Evolutionary conservation across 1,284 basidiomycete genomes (phyloP).

Genomic region (Heterobasidion irregulare): DNA sequence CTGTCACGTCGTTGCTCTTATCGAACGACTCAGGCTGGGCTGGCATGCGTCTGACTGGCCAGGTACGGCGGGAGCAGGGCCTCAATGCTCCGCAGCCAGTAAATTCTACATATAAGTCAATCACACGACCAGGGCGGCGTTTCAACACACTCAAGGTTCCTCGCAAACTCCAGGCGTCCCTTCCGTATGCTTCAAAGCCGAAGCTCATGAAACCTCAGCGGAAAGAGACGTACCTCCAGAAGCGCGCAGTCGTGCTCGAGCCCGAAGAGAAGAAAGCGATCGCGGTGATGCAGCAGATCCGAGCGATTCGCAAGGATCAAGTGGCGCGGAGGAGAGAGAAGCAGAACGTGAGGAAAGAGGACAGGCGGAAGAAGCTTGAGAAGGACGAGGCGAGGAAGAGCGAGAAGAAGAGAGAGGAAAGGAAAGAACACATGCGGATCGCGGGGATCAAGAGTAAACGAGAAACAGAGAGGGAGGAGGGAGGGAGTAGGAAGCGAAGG

Average conservation of each 20-base stretch:
- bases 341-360: slow-evolving; percentile 65
- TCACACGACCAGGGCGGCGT: slow-evolving; percentile 74
- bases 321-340: slow-evolving; percentile 72
- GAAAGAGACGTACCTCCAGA: slow-evolving; percentile 80
- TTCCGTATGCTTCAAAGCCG: slow-evolving; percentile 93
- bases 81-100: slow-evolving; percentile 77
- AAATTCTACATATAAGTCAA: slow-evolving; percentile 84
- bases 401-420: slow-evolving; percentile 74
- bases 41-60: slow-evolving; percentile 95
- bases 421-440: slow-evolving; percentile 69
- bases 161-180: slow-evolving; percentile 78
- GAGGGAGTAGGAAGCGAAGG: slow-evolving; percentile 42
- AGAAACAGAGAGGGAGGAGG: slow-evolving; percentile 49
- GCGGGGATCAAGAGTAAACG: slow-evolving; percentile 71
- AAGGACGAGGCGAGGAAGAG: slow-evolving; percentile 61
- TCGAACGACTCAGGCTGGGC: slow-evolving; percentile 75
- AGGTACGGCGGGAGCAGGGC: slow-evolving; percentile 79
- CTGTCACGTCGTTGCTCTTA: slow-evolving; percentile 86
- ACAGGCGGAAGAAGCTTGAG: slow-evolving; percentile 59
- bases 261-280: slow-evolving; percentile 92
- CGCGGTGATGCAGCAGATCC: slow-evolving; percentile 91
- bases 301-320: slow-evolving; percentile 88
- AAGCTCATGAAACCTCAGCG: slow-evolving; percentile 73
- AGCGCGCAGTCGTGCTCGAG: slow-evolving; percentile 91
- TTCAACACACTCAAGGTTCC: slow-evolving; percentile 92